Evolutionary conservation across 306 rosid species (phyloP).

Genomic region (Lupinus albus): DNA sequence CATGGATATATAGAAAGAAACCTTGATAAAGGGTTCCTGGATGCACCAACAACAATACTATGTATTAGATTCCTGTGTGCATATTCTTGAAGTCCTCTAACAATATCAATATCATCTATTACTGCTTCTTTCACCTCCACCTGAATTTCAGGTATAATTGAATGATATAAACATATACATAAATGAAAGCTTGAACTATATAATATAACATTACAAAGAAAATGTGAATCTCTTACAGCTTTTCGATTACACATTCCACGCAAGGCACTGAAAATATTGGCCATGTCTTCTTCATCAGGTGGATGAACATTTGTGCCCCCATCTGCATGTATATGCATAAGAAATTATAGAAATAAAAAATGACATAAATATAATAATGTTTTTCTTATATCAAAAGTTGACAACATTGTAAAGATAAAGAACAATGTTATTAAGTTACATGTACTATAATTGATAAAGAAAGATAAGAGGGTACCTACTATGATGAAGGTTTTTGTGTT

Average conservation of each 20-base stretch:
- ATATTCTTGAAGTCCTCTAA: slow-evolving; percentile 63
- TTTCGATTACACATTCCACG: slow-evolving; percentile 69
- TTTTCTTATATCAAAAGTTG: too few relatives aligned
- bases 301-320: slow-evolving; percentile 43
- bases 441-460: neutral
- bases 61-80: slow-evolving; percentile 52
- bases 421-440: too few relatives aligned
- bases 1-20: slow-evolving; percentile 23
- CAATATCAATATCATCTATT: slow-evolving; percentile 63
- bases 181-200: neutral
- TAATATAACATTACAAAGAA: neutral
- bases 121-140: slow-evolving; percentile 66
- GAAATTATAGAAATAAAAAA: too few relatives aligned
- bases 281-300: slow-evolving; percentile 46
- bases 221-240: slow-evolving; percentile 49
- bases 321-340: slow-evolving; percentile 42
- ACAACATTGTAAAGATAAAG: too few relatives aligned
- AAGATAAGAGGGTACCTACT: slow-evolving; percentile 76
- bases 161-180: too few relatives aligned
- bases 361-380: neutral
- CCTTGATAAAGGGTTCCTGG: slow-evolving; percentile 73
- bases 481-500: slow-evolving; percentile 50
- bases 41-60: slow-evolving; percentile 74
- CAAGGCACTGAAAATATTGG: slow-evolving; percentile 53
- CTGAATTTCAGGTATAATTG: slow-evolving; percentile 36